phyloP scores from a whole-genome alignment of 768 basidiomycete species.

The Lactarius sp. region DNA sequence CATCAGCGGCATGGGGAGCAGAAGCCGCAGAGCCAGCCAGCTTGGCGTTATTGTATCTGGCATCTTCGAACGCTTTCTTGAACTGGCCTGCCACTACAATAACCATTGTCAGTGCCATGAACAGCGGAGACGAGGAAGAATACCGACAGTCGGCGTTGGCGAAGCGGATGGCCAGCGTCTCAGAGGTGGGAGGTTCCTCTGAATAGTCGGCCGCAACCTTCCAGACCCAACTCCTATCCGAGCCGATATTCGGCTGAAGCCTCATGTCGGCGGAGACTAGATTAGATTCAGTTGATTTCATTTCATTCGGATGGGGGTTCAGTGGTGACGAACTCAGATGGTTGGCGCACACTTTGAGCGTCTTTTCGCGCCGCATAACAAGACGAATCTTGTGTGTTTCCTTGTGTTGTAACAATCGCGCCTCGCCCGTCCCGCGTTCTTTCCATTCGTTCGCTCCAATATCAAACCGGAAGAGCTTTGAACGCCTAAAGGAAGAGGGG shows the following conservation, averaged over 20 bases:
- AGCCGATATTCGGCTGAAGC: conserved; percentile 96
- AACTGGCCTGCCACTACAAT: conserved; percentile 74
- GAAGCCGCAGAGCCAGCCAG: conserved; percentile 28
- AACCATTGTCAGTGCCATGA: neutral
- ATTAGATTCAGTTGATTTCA: conserved; percentile 2
- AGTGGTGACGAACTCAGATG: conserved; percentile 63
- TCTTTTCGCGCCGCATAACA: conserved; percentile 99
- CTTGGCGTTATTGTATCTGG: conserved; percentile 60
- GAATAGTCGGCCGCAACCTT: conserved; percentile 95
- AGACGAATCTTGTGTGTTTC: conserved; percentile 87
- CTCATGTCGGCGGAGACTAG: conserved; percentile 86
- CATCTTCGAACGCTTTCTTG: conserved; percentile 84
- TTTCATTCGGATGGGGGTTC: neutral
- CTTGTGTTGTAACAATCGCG: conserved; percentile 86
- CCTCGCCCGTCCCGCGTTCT: conserved; percentile 95
- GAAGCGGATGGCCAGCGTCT: conserved; percentile 97
- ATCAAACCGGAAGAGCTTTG: conserved; percentile 97
- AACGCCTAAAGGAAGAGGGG: conserved; percentile 58
- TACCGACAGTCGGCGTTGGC: conserved; percentile 90
- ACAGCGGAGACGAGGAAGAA: neutral
- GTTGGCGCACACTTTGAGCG: conserved; percentile 98
- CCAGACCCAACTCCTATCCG: conserved; percentile 99
- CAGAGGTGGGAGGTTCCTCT: conserved; percentile 82
- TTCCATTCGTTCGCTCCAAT: conserved; percentile 84
- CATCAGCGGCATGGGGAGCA: conserved; percentile 30